phyloP scores from a whole-genome alignment of 768 basidiomycete genomes.

The Gloeostereum incarnatum region DNA sequence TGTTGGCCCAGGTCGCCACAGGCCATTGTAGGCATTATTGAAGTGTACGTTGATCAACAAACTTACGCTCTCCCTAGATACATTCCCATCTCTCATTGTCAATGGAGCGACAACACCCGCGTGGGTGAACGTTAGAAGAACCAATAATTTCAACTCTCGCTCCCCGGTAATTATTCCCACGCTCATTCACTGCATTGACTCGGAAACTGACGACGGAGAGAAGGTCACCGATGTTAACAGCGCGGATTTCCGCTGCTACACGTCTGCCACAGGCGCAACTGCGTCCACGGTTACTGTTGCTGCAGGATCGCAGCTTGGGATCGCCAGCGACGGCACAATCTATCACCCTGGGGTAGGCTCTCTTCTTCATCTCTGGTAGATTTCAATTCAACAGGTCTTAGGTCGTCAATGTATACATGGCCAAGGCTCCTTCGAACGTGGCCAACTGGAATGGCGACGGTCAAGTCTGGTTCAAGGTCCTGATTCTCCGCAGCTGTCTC shows the following conservation, averaged over 20 bases:
- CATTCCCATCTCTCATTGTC: conserved; percentile 11
- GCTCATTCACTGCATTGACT: background rate
- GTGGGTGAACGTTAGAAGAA: conserved; percentile 12
- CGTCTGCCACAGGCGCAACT: conserved; percentile 25
- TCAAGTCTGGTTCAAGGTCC: conserved; percentile 35
- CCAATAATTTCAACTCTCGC: conserved; percentile 10
- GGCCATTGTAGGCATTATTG: background rate
- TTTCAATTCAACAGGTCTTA: conserved; percentile 3
- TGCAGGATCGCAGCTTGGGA: conserved; percentile 34
- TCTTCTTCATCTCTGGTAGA: background rate
- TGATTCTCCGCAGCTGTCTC: too few species aligned
- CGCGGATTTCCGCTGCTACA: conserved; percentile 39
- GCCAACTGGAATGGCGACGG: conserved; percentile 32
- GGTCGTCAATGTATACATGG: conserved; percentile 23
- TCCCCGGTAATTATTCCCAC: conserved; percentile 7
- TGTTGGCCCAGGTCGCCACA: background rate
- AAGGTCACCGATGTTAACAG: conserved; percentile 26
- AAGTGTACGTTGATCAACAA: background rate
- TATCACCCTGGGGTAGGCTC: conserved; percentile 37
- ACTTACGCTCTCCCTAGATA: conserved; percentile 7
- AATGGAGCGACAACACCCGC: conserved; percentile 10
- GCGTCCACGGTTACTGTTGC: conserved; percentile 33
- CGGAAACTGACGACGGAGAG: background rate
- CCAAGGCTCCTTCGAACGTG: conserved; percentile 33
- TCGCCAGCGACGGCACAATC: conserved; percentile 29